Evolutionary conservation across 139 green algal genomes (phyloP), one percentile per base, ranked within the genome.

Genomic region (Gonium pectorale): DNA sequence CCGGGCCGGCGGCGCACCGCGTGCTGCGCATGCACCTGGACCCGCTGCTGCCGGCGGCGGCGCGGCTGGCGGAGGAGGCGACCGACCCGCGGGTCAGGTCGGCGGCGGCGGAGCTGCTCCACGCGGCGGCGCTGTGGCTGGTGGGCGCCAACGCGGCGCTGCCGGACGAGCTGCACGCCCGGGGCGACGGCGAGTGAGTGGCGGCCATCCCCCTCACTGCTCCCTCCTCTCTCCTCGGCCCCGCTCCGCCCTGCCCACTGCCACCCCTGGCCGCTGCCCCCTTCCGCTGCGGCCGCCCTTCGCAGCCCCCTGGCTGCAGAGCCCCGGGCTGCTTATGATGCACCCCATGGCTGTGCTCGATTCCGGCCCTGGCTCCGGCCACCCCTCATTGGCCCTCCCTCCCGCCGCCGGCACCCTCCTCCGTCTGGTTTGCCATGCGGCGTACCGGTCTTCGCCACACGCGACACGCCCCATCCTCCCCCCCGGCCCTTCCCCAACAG

Each of bases 81-180:
- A 29, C 75, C 27, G 75, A 71, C 13, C 59, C 75, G 17, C 75
- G 71, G 60, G 22, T 43, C 40, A 62, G 78, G 8, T 49, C 24
- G 0, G 78, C 62, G 17, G 78, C 78, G 11, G 31, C 44, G 27
- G 78, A 84, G 78, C 44, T 84, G 62, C 43, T 84, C 24, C 78
- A 84, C 31, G 78, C 78, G 0, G 78, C 78, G 11, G 44, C 62
- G 62, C 78, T 84, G 78, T 84, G 62, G 78, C 44, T 62, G 78
- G 78, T 84, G 78, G 63, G 78, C 26, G 78, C 78, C 64, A 84
- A 74, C 35, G 62, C 75, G 27, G 75, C 75, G 9, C 59, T 82
- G 40, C 75, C 75, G 40, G 40, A 82, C 38, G 43, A 82, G 75
- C 38, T 60, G 27, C 38, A 31, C 27, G n/a, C n/a, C n/a, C n/a